Conservation (phyloP, 2,329 filamentous ascomycete species). For the Calycina marina region DNA sequence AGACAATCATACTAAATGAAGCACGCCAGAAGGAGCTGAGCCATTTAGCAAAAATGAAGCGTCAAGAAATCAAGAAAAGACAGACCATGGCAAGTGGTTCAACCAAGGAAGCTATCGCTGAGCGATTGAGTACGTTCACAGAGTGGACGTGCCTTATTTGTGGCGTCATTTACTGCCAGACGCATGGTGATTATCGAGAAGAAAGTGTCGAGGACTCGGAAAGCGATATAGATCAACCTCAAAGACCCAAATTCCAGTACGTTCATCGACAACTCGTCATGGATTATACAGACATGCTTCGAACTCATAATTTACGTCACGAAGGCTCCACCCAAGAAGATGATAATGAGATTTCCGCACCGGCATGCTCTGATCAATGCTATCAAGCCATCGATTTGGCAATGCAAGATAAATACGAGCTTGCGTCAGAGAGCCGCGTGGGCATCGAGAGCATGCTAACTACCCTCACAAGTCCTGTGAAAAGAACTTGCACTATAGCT, state of each 20-base stretch:
- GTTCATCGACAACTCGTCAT: constrained; percentile 8
- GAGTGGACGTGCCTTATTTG: constrained; percentile 18
- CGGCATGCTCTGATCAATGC: constrained; percentile 10
- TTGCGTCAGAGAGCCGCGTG: constrained; percentile 1
- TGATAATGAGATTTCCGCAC: neutral
- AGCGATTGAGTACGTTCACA: constrained; percentile 13
- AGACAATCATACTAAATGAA: constrained; percentile 11
- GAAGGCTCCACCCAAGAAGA: neutral
- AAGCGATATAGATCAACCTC: constrained; percentile 4
- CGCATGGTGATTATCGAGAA: constrained; percentile 16
- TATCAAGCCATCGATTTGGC: constrained; percentile 5
- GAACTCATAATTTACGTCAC: constrained; percentile 7
- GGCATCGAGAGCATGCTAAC: constrained; percentile 8
- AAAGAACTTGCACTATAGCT: constrained; percentile 16
- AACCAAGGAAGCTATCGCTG: neutral
- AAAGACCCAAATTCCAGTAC: constrained; percentile 8
- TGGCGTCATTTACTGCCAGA: constrained; percentile 15
- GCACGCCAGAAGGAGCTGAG: constrained; percentile 13
- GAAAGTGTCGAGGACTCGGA: constrained; percentile 2
- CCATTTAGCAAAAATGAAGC: neutral
- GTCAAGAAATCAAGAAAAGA: neutral
- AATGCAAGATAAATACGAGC: neutral
- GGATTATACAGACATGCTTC: constrained; percentile 11
- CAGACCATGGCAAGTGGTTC: neutral
- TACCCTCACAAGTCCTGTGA: constrained; percentile 5